Conservation (phyloP, 179 eudicot genomes). For the Beta corolliflora region DNA sequence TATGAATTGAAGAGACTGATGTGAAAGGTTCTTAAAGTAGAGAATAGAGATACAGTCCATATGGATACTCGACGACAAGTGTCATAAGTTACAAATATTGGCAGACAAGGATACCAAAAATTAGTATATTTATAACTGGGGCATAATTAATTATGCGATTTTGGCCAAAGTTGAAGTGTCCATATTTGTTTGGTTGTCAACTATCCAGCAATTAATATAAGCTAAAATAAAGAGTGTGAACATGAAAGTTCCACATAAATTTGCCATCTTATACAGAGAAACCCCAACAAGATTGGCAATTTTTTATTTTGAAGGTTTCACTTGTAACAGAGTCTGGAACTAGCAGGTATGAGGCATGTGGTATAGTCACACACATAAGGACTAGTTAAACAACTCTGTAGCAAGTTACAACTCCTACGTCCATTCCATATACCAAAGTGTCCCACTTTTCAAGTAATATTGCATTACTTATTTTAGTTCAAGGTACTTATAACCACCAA, state of each 20-base stretch:
- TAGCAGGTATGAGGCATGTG: not conserved
- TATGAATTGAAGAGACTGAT: not conserved
- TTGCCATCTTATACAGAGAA: not conserved
- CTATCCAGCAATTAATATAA: not conserved
- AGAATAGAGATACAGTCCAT: not conserved
- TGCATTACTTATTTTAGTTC: not conserved
- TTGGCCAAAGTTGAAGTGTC: not conserved
- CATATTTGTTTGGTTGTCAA: not conserved
- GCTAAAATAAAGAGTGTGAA: not conserved
- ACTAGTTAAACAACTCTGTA: not conserved
- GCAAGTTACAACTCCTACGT: not conserved
- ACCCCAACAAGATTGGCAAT: not conserved
- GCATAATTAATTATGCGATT: not conserved
- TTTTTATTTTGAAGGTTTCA: not conserved
- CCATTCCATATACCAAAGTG: not conserved
- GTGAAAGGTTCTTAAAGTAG: not conserved
- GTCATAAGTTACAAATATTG: not conserved
- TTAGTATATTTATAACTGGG: not conserved
- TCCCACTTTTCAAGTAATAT: not conserved
- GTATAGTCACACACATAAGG: not conserved
- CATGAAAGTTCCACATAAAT: not conserved
- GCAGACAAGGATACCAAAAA: not conserved
- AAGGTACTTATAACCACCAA: not conserved
- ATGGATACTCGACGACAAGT: not conserved
- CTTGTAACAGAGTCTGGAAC: not conserved